phyloP scores from a whole-genome alignment of 2,329 filamentous ascomycete genomes.

The Arthrinium phaeospermum region DNA sequence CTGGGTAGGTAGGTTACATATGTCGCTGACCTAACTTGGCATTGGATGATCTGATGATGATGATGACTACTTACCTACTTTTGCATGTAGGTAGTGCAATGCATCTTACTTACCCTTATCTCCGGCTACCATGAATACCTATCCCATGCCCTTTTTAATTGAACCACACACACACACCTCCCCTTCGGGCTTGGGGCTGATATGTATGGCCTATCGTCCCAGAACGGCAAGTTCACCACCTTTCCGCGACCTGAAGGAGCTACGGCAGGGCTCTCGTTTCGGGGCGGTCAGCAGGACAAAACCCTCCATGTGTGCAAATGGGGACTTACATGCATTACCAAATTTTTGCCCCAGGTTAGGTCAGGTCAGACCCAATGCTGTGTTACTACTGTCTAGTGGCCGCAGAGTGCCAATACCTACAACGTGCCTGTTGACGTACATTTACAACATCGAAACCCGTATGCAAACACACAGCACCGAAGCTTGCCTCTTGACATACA shows the following conservation, averaged over 20 bases:
- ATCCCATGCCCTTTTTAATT: not conserved
- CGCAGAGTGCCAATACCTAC: not conserved
- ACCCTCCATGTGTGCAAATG: not conserved
- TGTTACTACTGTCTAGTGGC: not conserved
- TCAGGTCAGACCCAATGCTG: not conserved
- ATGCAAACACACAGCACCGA: not conserved
- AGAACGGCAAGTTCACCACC: not conserved
- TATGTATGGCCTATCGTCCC: not conserved
- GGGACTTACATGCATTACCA: constrained; percentile 6
- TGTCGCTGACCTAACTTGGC: not conserved
- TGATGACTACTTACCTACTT: not conserved
- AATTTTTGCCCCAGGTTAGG: not conserved
- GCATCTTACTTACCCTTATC: not conserved
- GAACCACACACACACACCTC: not conserved
- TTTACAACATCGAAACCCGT: not conserved
- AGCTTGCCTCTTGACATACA: not conserved
- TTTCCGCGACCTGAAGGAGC: not conserved
- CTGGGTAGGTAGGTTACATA: not conserved
- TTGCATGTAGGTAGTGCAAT: not conserved
- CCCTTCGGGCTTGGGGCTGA: not conserved
- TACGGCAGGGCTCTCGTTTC: not conserved
- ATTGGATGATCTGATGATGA: constrained; percentile 1
- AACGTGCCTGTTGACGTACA: not conserved
- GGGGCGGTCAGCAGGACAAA: not conserved
- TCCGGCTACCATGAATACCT: not conserved